Conservation (phyloP, 495 filamentous ascomycete species). For the Aspergillus olivimuriae region DNA sequence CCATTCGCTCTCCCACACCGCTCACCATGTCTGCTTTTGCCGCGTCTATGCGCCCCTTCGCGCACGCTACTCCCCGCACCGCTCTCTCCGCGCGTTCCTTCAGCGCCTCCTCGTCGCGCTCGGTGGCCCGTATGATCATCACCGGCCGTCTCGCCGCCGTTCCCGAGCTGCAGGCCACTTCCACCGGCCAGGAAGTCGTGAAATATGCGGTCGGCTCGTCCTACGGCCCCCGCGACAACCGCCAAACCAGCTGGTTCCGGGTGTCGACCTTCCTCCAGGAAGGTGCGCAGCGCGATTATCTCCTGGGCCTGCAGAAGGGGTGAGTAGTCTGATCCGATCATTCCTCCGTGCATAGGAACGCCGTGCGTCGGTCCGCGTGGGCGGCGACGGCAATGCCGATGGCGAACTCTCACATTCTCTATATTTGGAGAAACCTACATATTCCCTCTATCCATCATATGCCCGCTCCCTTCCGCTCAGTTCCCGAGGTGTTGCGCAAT, state of each 20-base stretch:
- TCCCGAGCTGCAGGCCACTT: conserved; percentile 62
- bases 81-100: conserved; percentile 51
- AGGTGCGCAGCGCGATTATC: conserved; percentile 53
- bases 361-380: background rate
- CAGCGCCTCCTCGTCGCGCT: conserved; percentile 41
- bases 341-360: too few species aligned
- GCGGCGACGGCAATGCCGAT: background rate
- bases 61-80: conserved; percentile 24
- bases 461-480: too few species aligned
- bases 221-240: conserved; percentile 52
- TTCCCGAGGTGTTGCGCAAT: too few species aligned
- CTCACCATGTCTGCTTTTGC: conserved; percentile 51
- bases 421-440: too few species aligned
- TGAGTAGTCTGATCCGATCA: conserved; percentile 38
- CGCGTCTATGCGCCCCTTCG: conserved; percentile 28
- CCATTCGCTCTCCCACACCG: conserved; percentile 30
- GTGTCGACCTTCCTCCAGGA: conserved; percentile 60
- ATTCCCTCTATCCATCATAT: conserved; percentile 1
- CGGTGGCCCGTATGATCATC: conserved; percentile 58
- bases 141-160: conserved; percentile 66
- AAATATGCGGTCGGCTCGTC: conserved; percentile 59
- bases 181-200: conserved; percentile 60
- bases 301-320: conserved; percentile 70
- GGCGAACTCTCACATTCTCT: too few species aligned
- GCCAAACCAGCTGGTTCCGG: conserved; percentile 70